A percentile compares a stretch with the other conserved stretches of the same genome.
Conservation (phyloP, 148 eudicot species). For the Vaccinium macrocarpon region DNA sequence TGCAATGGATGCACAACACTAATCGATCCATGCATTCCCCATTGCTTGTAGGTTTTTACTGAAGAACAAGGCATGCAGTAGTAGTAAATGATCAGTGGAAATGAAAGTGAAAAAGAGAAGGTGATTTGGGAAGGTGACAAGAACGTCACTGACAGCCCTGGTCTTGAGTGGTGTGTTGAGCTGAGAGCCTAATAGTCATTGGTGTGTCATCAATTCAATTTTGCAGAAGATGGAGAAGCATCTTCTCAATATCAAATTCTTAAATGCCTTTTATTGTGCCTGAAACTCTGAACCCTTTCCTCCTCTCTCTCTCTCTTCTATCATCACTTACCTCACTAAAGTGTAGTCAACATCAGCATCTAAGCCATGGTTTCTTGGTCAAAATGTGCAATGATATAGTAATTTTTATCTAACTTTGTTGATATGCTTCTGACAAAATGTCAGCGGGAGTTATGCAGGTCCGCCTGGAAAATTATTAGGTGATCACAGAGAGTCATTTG, state of each 20-base stretch:
- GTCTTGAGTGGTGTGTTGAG: not conserved
- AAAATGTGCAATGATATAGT: no score
- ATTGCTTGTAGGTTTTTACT: not conserved
- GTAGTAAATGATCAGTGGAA: not conserved
- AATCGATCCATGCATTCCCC: not conserved
- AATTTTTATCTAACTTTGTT: no score
- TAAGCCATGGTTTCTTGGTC: no score
- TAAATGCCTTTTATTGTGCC: not conserved
- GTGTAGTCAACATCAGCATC: no score
- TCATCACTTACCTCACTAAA: not conserved
- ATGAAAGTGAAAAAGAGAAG: not conserved
- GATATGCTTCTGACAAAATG: no score
- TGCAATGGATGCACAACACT: not conserved
- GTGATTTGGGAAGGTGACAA: not conserved
- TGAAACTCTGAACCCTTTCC: not conserved
- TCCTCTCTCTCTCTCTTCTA: not conserved
- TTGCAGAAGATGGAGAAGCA: not conserved
- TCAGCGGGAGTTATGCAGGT: no score
- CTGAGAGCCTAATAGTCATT: not conserved
- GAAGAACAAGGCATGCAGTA: conserved; percentile 3
- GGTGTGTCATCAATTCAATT: not conserved
- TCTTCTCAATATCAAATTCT: not conserved
- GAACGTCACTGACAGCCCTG: not conserved
- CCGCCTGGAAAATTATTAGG: no score
- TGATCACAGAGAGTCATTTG: no score